Evolutionary conservation across 2,329 filamentous ascomycete genomes (phyloP), one percentile per base, ranked within the genome.

Genomic region (Myrmaecium sp.): DNA sequence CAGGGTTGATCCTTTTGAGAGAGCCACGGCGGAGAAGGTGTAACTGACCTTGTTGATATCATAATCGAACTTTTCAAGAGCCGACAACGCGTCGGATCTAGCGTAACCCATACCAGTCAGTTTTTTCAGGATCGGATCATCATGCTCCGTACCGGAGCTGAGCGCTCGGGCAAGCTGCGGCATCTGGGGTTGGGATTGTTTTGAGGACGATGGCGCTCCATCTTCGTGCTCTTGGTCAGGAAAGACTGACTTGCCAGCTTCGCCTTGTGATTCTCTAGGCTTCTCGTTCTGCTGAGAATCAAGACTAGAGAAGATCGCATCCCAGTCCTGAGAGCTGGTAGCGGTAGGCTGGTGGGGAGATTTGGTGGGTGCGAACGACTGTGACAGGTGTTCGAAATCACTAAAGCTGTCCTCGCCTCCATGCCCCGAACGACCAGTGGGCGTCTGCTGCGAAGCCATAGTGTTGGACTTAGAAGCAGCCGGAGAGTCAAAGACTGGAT

Each of bases 31-130:
- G 11, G 18, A 8, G 8, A 8, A 20, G 8, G 40, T 34, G n/a
- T 27, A 16, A 60, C 72, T 57, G 57, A 93, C 86, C 69, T 80
- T 82, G 54, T 93, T 83, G 47, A 94, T 66, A 51, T 94, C 89
- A 55, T 95, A 94, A 56, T 95, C 83, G 49, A 79, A 93, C 51
- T 86, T 84, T 60, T 95, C 86, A 46, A 95, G 57, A 14, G 89
- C 86, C 26, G 63, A 62, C 18, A 94, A 57, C 10, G 82, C 78
- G 26, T 80, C 72, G 5, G 62, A 58, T 16, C 86, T 65, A 4
- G 70, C 55, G 47, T 91, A 95, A 1, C 86, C 86, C 83, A 95
- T 93, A 6, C 69, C 66, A 1, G 81, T 92, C 44, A 95, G 52
- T 39, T 83, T 74, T 60, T 92, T 91, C 38, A 95, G 57, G 30